Percentiles rank a stretch among this genome's conserved stretches.
These are phyloP conservation scores for Pseudotsuga menziesii DNA, from an alignment of 75 land plant species.

Conservation along the genomic window DNA sequence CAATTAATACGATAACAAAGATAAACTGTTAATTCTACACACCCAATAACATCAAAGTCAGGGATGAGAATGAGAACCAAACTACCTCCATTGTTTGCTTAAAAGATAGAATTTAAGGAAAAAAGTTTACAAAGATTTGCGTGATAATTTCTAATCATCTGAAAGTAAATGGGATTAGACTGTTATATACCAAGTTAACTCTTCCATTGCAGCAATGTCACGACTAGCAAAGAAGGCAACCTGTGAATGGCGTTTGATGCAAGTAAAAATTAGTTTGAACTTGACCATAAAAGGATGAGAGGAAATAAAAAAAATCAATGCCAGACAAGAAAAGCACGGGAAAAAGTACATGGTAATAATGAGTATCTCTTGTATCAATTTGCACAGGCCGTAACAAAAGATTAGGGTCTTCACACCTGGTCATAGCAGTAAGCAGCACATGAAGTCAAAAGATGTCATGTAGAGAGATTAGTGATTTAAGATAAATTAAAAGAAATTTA, in stretches of 20 bases:
- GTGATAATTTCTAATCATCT: not conserved
- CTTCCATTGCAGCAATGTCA: slow-evolving; percentile 21
- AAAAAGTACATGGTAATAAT: slow-evolving; percentile 26
- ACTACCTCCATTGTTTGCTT: not conserved
- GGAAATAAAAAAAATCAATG: not conserved
- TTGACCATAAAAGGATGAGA: not conserved
- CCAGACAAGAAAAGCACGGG: not conserved
- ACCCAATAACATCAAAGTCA: not conserved
- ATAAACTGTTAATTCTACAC: not conserved
- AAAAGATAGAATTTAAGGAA: not conserved
- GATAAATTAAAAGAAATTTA: not conserved
- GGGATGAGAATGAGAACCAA: not conserved
- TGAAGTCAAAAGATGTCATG: not conserved
- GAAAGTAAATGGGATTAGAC: not conserved
- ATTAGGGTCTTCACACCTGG: slow-evolving; percentile 30
- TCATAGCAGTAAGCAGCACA: slow-evolving; percentile 1
- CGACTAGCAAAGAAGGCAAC: slow-evolving; percentile 27
- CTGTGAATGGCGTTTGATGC: slow-evolving; percentile 6
- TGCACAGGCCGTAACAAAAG: slow-evolving; percentile 26
- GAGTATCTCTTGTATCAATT: slow-evolving; percentile 29
- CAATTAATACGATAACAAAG: not conserved
- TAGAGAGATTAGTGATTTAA: not conserved
- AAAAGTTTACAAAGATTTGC: not conserved
- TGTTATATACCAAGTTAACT: slow-evolving; percentile 23
- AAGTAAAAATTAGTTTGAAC: not conserved